Evolutionary conservation across 2,329 filamentous ascomycete species (phyloP), one percentile per base, ranked within the genome.

Genomic region (Gnomoniopsis smithogilvyi): DNA sequence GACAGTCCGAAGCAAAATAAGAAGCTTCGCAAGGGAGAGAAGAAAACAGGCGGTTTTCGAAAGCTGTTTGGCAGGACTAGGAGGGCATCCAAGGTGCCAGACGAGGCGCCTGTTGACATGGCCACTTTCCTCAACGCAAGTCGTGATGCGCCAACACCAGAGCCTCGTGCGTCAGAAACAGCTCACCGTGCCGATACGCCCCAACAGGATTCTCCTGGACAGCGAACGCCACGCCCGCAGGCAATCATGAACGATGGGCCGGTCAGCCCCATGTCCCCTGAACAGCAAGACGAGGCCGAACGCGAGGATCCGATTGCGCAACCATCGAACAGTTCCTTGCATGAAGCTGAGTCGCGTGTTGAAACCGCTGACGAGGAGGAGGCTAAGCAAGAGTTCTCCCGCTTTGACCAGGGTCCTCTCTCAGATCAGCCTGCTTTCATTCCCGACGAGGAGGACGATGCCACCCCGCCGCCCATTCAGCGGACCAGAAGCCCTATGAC

Each of bases 321-420:
- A 53, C 46, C 54, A 22, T 49, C 54, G 24, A 26, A 26, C 21
- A 74, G 78, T 1, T 76, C 78, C 2, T 65, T 74, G 12, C 75
- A 79, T 17, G 76, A 80, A 24, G 73, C 75, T 38, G 70, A 85
- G 4, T 88, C 89, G 6, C 83, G 81, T 4, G 79, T 88, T 38
- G 83, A 85, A 66, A 86, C 80, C 1, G 74, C 76, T 10, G 84
- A 90, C 62, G 81, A 80, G 8, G 74, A 76, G 46, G 81, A 88
- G 65, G 83, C 85, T n/a, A 76, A 79, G 34, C 74, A 81, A 12
- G 87, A 87, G 58, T 86, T 86, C 65, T 77, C 82, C 17, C 80
- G 78, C 24, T 98, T 98, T 69, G 90, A 95, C 68, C 94, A 98
- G 74, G 95, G 93, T 2, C 95, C 95, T 1, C 81, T 97, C 24